Evolutionary conservation across 176 grass and related monocot species (phyloP).

Genomic region (Avena atlantica): DNA sequence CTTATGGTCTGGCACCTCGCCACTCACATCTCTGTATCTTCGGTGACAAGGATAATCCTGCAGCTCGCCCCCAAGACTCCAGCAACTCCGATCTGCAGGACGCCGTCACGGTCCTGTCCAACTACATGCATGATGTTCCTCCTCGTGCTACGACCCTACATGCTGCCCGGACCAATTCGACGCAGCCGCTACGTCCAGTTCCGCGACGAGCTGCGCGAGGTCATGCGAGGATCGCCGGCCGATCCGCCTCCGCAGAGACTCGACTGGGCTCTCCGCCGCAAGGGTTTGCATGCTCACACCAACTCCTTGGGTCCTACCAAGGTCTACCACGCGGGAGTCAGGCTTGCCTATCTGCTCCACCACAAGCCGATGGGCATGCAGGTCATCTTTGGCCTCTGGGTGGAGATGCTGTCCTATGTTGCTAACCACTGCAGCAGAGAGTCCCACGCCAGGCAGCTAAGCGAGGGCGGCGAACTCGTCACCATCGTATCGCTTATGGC

Average conservation of each 20-base stretch:
- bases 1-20: constrained; percentile 56
- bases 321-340: neutral
- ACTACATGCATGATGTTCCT: constrained; percentile 48
- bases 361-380: neutral
- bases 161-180: constrained; percentile 22
- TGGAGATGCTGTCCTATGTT: constrained; percentile 34
- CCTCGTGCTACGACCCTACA: constrained; percentile 22
- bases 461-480: constrained; percentile 33
- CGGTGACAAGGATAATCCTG: too few relatives aligned
- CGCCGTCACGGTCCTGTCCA: neutral
- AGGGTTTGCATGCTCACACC: neutral
- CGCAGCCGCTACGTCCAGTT: neutral
- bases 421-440: constrained; percentile 39
- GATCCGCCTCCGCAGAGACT: too few relatives aligned
- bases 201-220: neutral
- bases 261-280: neutral
- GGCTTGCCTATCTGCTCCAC: neutral
- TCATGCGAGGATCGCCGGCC: neutral
- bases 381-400: constrained; percentile 33
- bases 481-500: constrained; percentile 34
- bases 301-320: neutral
- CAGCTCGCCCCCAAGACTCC: too few relatives aligned
- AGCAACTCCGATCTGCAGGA: neutral
- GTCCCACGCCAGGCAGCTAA: constrained; percentile 49
- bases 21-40: neutral